Conservation (phyloP, 495 filamentous ascomycete genomes). For the Lasiosphaeria hispida region DNA sequence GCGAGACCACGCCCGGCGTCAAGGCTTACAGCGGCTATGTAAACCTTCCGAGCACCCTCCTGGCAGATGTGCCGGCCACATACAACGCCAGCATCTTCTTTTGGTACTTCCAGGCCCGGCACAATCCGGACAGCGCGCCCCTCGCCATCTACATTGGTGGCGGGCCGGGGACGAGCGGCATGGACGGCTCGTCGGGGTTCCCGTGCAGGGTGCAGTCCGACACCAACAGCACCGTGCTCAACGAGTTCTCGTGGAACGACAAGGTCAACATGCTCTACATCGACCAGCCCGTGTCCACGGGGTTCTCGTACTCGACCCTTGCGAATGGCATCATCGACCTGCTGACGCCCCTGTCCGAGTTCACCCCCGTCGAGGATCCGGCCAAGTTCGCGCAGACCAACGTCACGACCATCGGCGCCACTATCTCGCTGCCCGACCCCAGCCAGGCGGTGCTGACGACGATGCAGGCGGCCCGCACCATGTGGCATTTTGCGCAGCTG, state of each 20-base stretch:
- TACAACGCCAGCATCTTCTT: conserved; percentile 63
- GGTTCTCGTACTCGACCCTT: conserved; percentile 50
- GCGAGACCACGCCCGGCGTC: conserved; percentile 25
- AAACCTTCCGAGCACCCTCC: conserved; percentile 34
- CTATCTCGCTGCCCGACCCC: too few species aligned
- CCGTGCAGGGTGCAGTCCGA: conserved; percentile 48
- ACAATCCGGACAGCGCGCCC: conserved; percentile 53
- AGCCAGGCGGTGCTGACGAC: conserved; percentile 59
- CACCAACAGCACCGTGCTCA: conserved; percentile 31
- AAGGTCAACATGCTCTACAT: conserved; percentile 71
- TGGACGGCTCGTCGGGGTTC: conserved; percentile 55
- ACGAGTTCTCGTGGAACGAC: conserved; percentile 61
- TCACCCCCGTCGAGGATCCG: conserved; percentile 24
- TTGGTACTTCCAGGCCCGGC: conserved; percentile 68
- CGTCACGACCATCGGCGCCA: too few species aligned
- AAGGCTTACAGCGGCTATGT: conserved; percentile 49
- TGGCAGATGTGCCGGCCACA: conserved; percentile 41
- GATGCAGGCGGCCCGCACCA: conserved; percentile 54
- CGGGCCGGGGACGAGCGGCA: conserved; percentile 56
- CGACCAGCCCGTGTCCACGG: conserved; percentile 58
- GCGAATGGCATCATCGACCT: conserved; percentile 40
- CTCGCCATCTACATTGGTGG: conserved; percentile 66
- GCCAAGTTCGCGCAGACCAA: conserved; percentile 25
- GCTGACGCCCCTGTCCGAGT: conserved; percentile 11
- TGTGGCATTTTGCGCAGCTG: conserved; percentile 67